These are phyloP conservation scores for Pseudonitzschia multiseries DNA, from an alignment of 108 stramenopile species.

Conservation along the genomic window DNA sequence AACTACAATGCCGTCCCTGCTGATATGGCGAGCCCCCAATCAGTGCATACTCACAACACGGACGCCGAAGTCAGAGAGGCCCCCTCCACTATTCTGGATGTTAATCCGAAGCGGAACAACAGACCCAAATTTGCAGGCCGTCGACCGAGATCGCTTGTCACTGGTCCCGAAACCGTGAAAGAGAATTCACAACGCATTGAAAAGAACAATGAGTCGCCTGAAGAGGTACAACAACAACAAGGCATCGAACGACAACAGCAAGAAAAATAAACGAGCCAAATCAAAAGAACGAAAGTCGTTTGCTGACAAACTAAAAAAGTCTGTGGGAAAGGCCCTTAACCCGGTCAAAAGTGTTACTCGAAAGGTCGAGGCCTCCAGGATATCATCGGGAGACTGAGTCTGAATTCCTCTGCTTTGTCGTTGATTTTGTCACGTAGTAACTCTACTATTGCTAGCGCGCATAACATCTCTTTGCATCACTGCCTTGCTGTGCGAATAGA, in stretches of 20 bases:
- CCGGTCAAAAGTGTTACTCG: background rate
- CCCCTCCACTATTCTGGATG: background rate
- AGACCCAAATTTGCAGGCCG: background rate
- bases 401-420: background rate
- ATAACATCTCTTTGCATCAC: background rate
- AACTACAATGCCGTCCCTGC: no score
- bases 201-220: background rate
- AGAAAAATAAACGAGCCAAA: background rate
- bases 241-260: background rate
- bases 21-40: background rate
- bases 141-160: background rate
- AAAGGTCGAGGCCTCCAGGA: conserved; percentile 2
- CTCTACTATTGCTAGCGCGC: background rate
- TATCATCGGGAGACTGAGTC: background rate
- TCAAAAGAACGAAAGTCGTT: background rate
- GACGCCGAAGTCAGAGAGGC: background rate
- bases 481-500: background rate
- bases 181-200: background rate
- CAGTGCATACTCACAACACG: background rate
- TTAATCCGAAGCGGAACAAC: background rate
- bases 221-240: background rate
- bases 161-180: background rate
- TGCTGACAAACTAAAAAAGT: background rate
- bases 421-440: background rate
- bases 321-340: background rate